Percentiles rank a stretch among this genome's conserved stretches.
Evolutionary conservation across 2,329 filamentous ascomycete genomes (phyloP).

Genomic region (Colletotrichum melonis): DNA sequence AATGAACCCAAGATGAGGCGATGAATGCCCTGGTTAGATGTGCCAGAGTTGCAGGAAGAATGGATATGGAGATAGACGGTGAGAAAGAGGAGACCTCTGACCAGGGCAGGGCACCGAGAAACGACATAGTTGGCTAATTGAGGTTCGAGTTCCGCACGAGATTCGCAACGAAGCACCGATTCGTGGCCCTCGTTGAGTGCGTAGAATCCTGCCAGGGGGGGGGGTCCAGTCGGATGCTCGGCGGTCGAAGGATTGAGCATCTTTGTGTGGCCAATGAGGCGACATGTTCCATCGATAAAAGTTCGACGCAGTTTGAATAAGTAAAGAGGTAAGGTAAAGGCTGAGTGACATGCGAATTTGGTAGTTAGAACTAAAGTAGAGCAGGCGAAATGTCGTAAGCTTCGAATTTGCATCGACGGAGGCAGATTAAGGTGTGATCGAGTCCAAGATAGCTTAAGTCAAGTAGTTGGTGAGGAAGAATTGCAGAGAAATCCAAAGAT

Average conservation of each 20-base stretch:
- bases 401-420: not conserved
- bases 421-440: not conserved
- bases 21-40: not conserved
- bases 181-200: not conserved
- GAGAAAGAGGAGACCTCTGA: not conserved
- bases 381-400: not conserved
- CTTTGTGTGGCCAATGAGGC: not conserved
- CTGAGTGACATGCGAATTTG: not conserved
- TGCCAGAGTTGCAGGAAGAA: not conserved
- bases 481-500: not conserved
- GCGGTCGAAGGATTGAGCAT: not conserved
- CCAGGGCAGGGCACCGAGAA: not conserved
- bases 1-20: not conserved
- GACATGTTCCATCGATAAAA: not conserved
- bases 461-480: no score
- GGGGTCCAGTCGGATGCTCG: not conserved
- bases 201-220: not conserved
- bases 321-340: not conserved
- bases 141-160: not conserved
- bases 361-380: not conserved
- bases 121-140: not conserved
- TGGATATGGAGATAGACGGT: constrained; percentile 7
- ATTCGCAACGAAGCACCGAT: not conserved
- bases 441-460: no score
- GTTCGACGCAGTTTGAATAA: not conserved